Evolutionary conservation across 1,284 basidiomycete genomes (phyloP).

Genomic region (Jaminaea rosea): DNA sequence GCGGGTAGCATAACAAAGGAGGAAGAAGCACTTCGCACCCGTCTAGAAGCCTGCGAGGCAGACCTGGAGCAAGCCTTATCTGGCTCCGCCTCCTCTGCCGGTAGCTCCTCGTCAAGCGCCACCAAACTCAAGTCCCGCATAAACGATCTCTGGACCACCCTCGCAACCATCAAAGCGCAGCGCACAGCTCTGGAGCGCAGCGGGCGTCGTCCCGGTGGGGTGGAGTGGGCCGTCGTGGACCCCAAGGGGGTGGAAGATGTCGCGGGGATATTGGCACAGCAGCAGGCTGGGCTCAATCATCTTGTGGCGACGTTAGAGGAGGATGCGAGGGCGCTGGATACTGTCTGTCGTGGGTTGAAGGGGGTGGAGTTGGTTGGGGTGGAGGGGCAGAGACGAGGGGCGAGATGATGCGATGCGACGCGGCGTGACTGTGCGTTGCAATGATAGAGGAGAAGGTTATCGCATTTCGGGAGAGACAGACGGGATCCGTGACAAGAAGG

Average conservation of each 20-base stretch:
- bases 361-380: constrained; percentile 6
- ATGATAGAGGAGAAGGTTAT: no score
- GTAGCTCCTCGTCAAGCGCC: background rate
- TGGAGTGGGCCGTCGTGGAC: constrained; percentile 44
- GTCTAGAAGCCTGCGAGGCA: constrained; percentile 37
- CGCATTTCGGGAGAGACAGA: no score
- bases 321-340: constrained; percentile 36
- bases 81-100: background rate
- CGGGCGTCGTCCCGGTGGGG: constrained; percentile 5
- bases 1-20: constrained; percentile 26
- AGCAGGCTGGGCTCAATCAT: constrained; percentile 41
- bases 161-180: constrained; percentile 34
- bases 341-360: constrained; percentile 18
- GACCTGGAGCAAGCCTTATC: constrained; percentile 35
- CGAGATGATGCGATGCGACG: background rate
- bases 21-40: constrained; percentile 29
- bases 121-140: constrained; percentile 27
- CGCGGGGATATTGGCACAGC: constrained; percentile 28
- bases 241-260: constrained; percentile 34
- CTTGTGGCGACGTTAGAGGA: constrained; percentile 30
- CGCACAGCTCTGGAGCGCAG: constrained; percentile 18
- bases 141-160: constrained; percentile 43
- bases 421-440: background rate
- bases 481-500: no score
- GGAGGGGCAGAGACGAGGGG: background rate